Evolutionary conservation across 805 yeast genomes (phyloP).

Genomic region (Wickerhamomyces bovis): DNA sequence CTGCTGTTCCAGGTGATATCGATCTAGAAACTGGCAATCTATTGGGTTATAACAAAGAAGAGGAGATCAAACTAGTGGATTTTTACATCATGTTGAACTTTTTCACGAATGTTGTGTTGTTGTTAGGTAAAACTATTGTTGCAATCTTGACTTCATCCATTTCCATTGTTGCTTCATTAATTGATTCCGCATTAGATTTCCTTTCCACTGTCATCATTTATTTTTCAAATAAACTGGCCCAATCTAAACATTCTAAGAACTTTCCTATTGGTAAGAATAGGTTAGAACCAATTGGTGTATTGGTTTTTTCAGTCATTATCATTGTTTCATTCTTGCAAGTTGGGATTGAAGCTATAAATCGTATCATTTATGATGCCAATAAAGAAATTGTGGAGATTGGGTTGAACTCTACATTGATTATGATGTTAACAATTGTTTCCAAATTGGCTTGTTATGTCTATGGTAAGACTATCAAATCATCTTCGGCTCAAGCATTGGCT

Average conservation of each 20-base stretch:
- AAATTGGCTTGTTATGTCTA: constrained; percentile 58
- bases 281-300: constrained; percentile 72
- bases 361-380: constrained; percentile 33
- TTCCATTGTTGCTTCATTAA: constrained; percentile 71
- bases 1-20: constrained; percentile 55
- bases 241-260: constrained; percentile 38
- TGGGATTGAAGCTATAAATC: constrained; percentile 53
- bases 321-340: constrained; percentile 69
- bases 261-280: constrained; percentile 71
- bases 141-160: constrained; percentile 62
- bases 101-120: constrained; percentile 48
- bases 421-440: constrained; percentile 55
- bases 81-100: constrained; percentile 63
- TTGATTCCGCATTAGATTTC: constrained; percentile 71
- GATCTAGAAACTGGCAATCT: constrained; percentile 52
- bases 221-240: constrained; percentile 47
- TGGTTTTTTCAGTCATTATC: constrained; percentile 66
- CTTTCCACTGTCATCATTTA: constrained; percentile 69
- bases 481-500: constrained; percentile 71
- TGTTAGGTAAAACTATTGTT: constrained; percentile 55
- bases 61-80: constrained; percentile 38
- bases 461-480: constrained; percentile 54
- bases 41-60: constrained; percentile 42
- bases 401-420: constrained; percentile 45
- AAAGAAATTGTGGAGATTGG: constrained; percentile 44